Conservation (phyloP, 2,329 filamentous ascomycete species). For the Penicillium fuscoglaucum region DNA sequence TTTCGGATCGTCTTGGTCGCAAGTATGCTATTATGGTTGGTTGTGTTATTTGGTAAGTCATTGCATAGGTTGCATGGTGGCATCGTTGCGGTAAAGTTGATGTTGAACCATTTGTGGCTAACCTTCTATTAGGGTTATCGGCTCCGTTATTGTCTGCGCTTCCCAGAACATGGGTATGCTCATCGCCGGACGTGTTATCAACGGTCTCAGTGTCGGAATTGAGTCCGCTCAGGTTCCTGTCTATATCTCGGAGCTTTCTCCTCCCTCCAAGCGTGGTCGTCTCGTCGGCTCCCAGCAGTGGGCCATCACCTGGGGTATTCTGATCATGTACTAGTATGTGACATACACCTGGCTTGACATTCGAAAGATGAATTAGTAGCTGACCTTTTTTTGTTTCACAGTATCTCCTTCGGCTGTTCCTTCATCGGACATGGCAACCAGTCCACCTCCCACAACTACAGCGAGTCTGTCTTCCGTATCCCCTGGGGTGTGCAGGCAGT, state of each 20-base stretch:
- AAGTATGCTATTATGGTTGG: constrained; percentile 54
- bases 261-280: constrained; percentile 56
- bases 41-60: constrained; percentile 47
- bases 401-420: constrained; percentile 42
- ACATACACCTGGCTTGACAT: constrained; percentile 59
- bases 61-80: background rate
- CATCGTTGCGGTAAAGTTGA: background rate
- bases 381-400: constrained; percentile 18
- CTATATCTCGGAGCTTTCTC: constrained; percentile 68
- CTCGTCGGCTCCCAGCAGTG: constrained; percentile 74
- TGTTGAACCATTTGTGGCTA: constrained; percentile 4
- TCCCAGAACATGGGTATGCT: constrained; percentile 68
- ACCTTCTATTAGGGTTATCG: constrained; percentile 52
- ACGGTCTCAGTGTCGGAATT: constrained; percentile 72
- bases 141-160: constrained; percentile 59
- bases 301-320: constrained; percentile 70
- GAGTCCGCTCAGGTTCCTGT: constrained; percentile 70
- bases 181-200: constrained; percentile 66
- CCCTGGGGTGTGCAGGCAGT: constrained; percentile 67
- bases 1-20: constrained; percentile 58
- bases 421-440: constrained; percentile 7
- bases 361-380: background rate
- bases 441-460: constrained; percentile 34
- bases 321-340: constrained; percentile 65
- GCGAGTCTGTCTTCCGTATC: constrained; percentile 59